Evolutionary conservation across 2,329 filamentous ascomycete genomes (phyloP).

Genomic region (Colletotrichum eremochloae): DNA sequence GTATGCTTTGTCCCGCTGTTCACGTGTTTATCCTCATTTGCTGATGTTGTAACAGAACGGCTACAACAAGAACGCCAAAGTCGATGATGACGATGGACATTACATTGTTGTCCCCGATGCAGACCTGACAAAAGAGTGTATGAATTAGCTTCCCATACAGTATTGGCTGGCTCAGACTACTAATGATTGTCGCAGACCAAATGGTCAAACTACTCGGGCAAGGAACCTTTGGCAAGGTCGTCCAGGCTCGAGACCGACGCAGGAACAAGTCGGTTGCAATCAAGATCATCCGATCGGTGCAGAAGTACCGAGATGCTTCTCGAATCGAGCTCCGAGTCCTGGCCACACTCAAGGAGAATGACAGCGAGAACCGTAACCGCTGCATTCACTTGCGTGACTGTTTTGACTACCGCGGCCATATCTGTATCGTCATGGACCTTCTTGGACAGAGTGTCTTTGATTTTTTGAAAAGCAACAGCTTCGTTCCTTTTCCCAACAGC

Average conservation of each 20-base stretch:
- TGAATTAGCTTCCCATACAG: constrained; percentile 50
- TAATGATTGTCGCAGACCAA: constrained; percentile 72
- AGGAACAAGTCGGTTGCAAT: constrained; percentile 87
- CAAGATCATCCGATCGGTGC: constrained; percentile 98
- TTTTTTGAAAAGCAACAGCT: constrained; percentile 94
- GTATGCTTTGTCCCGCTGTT: constrained; percentile 58
- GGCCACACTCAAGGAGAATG: constrained; percentile 91
- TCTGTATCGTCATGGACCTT: constrained; percentile 84
- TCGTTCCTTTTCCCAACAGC: constrained; percentile 97
- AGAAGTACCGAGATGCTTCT: constrained; percentile 97
- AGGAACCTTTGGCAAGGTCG: constrained; percentile 98
- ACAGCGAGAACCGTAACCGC: constrained; percentile 90
- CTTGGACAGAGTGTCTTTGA: constrained; percentile 98
- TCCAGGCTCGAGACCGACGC: constrained; percentile 87
- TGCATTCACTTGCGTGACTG: constrained; percentile 97
- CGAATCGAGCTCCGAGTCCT: constrained; percentile 94
- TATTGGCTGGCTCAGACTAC: constrained; percentile 16
- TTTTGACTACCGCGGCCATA: constrained; percentile 97
- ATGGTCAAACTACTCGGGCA: constrained; percentile 92
- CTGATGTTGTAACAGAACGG: constrained; percentile 49
- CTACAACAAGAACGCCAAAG: constrained; percentile 74
- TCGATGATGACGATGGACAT: constrained; percentile 97
- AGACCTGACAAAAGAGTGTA: constrained; percentile 90
- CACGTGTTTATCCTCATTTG: neutral
- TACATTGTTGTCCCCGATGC: constrained; percentile 93